These are phyloP conservation scores for Helicocarpus griseus DNA, from an alignment of 2,329 filamentous ascomycete species.

Conservation along the genomic window DNA sequence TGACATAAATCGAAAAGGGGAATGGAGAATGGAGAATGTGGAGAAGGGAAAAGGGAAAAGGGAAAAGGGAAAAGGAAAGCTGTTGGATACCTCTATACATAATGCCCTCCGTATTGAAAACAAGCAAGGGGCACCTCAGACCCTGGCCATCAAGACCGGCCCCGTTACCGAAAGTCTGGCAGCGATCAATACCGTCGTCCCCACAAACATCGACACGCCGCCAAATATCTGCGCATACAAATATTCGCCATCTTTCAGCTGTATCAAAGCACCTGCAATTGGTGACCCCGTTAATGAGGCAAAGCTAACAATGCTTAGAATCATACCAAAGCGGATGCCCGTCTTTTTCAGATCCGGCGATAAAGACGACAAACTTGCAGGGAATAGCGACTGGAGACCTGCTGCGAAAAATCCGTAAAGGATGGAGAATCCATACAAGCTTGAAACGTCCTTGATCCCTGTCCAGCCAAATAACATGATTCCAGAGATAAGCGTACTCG, in stretches of 20 bases:
- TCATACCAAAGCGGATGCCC: slow-evolving; percentile 50
- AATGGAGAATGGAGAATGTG: not conserved
- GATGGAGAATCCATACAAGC: slow-evolving; percentile 53
- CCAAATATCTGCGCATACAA: slow-evolving; percentile 45
- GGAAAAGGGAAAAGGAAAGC: not conserved
- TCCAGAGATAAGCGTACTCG: slow-evolving; percentile 35
- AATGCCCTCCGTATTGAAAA: not conserved
- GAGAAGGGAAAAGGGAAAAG: too few relatives aligned
- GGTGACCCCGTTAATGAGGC: slow-evolving; percentile 46
- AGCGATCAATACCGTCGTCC: slow-evolving; percentile 32
- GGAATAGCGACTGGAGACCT: slow-evolving; percentile 57
- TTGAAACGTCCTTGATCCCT: slow-evolving; percentile 39
- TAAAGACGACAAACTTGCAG: slow-evolving; percentile 49
- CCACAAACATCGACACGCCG: slow-evolving; percentile 35
- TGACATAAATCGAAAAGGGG: too few relatives aligned
- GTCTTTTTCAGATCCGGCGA: slow-evolving; percentile 44
- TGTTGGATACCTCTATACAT: not conserved
- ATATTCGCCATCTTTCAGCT: slow-evolving; percentile 37
- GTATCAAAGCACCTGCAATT: slow-evolving; percentile 44
- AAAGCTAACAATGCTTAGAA: slow-evolving; percentile 45
- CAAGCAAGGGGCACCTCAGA: slow-evolving; percentile 14
- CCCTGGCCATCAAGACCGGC: slow-evolving; percentile 23
- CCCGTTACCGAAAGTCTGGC: slow-evolving; percentile 33
- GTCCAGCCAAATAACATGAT: slow-evolving; percentile 49
- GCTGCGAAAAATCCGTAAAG: slow-evolving; percentile 57